Evolutionary conservation across 2,329 filamentous ascomycete species (phyloP), one percentile per base, ranked within the genome.

Genomic region (Escovopsis sp.): DNA sequence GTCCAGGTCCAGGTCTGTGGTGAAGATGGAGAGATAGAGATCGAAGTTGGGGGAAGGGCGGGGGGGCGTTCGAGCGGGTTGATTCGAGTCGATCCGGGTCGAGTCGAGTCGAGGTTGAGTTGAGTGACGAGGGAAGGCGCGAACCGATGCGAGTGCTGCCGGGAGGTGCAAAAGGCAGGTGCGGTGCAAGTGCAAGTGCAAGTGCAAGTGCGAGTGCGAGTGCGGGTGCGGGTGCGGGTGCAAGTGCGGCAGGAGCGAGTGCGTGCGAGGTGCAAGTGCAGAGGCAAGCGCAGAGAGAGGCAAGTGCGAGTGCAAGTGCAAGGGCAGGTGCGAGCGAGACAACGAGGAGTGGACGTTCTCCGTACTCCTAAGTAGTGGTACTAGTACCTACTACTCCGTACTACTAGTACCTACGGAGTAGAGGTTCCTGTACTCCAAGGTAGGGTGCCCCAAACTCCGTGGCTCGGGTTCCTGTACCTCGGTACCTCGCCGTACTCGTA

Each of bases 1-100:
- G n/a, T n/a, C n/a, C n/a, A n/a, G 4, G 21, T 25, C 21, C 19
- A 9, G 9, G 19, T 21, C 19, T 5, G 19, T 21, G 19, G 19
- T 21, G 19, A 5, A 5, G 21, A 11, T 25, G 21, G 4, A 5
- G 21, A 9, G 21, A 11, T 25, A 9, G 21, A 25, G 11, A n/a
- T n/a, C n/a, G 48, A 49, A 48, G 45, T 42, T 34, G 43, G 43
- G 42, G 45, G 36, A 37, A 41, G 38, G 37, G n/a, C n/a, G n/a
- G n/a, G n/a, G n/a, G n/a, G n/a, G n/a, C n/a, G n/a, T n/a, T n/a
- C n/a, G n/a, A n/a, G n/a, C n/a, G n/a, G n/a, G n/a, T n/a, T n/a
- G n/a, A n/a, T n/a, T n/a, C n/a, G n/a, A n/a, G n/a, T n/a, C n/a
- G n/a, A n/a, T n/a, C n/a, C n/a, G n/a, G n/a, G 32, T 40, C 18